Base-by-base conservation (phyloP, 2,329 filamentous ascomycete species). In the Cladosporium sp. region DNA sequence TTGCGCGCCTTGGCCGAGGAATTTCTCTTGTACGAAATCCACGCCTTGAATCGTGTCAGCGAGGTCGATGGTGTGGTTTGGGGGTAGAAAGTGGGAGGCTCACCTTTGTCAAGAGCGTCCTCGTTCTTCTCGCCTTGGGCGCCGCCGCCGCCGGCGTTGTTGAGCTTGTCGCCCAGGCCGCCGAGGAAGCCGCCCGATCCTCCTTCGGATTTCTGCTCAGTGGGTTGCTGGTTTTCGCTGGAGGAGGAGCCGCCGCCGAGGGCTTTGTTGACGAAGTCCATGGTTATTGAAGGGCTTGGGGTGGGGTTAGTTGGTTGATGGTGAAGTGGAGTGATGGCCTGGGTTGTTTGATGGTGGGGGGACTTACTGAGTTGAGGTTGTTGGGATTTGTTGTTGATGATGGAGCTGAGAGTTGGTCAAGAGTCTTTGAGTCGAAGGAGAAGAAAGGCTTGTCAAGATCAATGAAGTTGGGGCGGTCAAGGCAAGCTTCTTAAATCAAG, bases 31-130 rank as follows among this genome's bases (percentile, higher is more conserved):
- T 19, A 90, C 79, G 56, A 79, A 82, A 69, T 93, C 88, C 74
- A 92, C 75, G 47, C 80, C 88, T 92, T 56, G 15, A 37, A 12
- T 13, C 43, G 51, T 15, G 41, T 54, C 24, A 55, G 57, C 15
- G 11, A 13, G 13, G 12, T 20, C 19, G 38, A 43, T 52, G 38
- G 27, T 30, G 15, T 44, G 37, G n/a, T 29, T 41, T 18, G 37
- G 20, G 37, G 52, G 38, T 15, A 54, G 30, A 19, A 12, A 17
- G 17, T n/a, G 39, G 1, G 13, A 17, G 48, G 40, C 61, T 43
- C 67, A 89, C 87, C 84, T 74, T 93, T 93, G 73, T 93, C 88
- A 47, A 93, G 80, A n/a, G 68, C 72, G 64, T 92, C 87, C 69
- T 93, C 88, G 60, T 90, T 86, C 80, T 89, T 84, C 79, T 92